Evolutionary conservation across 2,329 filamentous ascomycete species (phyloP), one percentile per base, ranked within the genome.

Genomic region (Daldinia sp.): DNA sequence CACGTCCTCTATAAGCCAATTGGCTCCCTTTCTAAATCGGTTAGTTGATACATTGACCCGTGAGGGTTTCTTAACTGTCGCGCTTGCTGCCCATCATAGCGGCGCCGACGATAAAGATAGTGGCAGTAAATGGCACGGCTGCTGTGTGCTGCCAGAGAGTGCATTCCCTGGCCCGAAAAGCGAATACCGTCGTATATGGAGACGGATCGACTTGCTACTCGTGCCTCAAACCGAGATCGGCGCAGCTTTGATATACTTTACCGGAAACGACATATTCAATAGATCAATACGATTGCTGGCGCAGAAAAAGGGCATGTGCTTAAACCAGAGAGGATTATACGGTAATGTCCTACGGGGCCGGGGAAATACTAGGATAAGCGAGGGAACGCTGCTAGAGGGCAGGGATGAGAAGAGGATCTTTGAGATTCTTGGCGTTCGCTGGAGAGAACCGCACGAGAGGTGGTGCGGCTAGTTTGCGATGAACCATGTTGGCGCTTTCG

Each of bases 241-340:
- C 1, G 94, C 92, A 0, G 93, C 94, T 0, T 75, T 97, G 64
- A 85, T 97, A n/a, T 97, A 97, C 74, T 98, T 97, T 73, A 97
- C 94, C 0, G 94, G 94, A 0, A 95, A 97, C 69, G 94, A 97
- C 74, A 90, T 97, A 30, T 97, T 97, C 79, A 97, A 97, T 75
- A 83, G 94, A 13, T 96, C 92, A 72, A 86, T 97, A 75, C 81
- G 94, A 66, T 78, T 96, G 13, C 76, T 97, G 66, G 93, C 93
- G 11, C 86, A 87, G 35, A 93, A 87, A 77, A 95, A 92, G 77
- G 86, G 87, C 0, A 93, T 96, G 92, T 80, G 91, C 51, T 75
- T 98, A 56, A 97, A 97, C 70, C 94, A 97, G 77, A 82, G 85
- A 27, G 94, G 93, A 0, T 75, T 98, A 57, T 97, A 89, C 71